phyloP scores from a whole-genome alignment of 805 yeast species.

The Saturnispora silvae region DNA sequence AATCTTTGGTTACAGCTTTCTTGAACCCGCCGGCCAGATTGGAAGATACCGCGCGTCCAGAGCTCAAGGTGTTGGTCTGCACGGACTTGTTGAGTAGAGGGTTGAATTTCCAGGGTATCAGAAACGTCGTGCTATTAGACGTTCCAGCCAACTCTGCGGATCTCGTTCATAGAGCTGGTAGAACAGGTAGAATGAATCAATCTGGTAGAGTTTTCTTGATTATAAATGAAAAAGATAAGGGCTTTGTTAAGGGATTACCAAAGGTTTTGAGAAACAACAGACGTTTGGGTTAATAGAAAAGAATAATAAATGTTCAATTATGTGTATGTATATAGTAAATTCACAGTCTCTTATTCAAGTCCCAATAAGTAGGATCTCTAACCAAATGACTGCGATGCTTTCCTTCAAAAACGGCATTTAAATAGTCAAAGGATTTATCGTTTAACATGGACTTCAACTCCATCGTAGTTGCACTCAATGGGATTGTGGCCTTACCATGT shows the following conservation, averaged over 20 bases:
- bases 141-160: conserved; percentile 80
- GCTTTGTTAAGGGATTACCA: conserved; percentile 78
- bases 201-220: conserved; percentile 81
- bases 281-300: conserved; percentile 23
- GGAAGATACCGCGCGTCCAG: conserved; percentile 24
- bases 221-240: conserved; percentile 53
- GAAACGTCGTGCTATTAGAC: conserved; percentile 76
- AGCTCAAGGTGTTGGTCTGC: conserved; percentile 63
- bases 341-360: background rate
- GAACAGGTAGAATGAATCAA: conserved; percentile 89
- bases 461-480: conserved; percentile 1
- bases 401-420: conserved; percentile 29
- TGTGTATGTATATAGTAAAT: background rate
- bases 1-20: conserved; percentile 47
- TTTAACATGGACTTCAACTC: conserved; percentile 4
- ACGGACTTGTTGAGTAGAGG: conserved; percentile 91
- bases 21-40: conserved; percentile 46
- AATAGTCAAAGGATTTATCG: conserved; percentile 31
- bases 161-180: conserved; percentile 81
- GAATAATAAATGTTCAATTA: too few relatives aligned
- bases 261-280: conserved; percentile 48
- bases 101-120: conserved; percentile 68
- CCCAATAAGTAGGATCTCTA: conserved; percentile 9
- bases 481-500: too few relatives aligned
- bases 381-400: conserved; percentile 4